phyloP scores from a whole-genome alignment of 1,139 yeast genomes.

The Debaryomycetaceae sp. region DNA sequence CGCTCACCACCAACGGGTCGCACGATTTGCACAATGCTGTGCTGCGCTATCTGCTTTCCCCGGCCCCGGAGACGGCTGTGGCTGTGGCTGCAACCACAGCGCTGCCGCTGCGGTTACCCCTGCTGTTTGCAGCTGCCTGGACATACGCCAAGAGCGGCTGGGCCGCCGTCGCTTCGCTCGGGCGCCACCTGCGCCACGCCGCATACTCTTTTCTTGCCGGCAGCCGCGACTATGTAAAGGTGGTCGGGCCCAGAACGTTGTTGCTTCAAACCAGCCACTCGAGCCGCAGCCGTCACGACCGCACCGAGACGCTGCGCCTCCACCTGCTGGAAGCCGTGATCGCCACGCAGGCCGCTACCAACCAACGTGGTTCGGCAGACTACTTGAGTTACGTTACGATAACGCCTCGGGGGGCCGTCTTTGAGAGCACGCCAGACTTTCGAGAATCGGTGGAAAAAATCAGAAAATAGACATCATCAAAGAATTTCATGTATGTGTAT shows the following conservation, averaged over 20 bases:
- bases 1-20: conserved; percentile 48
- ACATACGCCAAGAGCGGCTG: no score
- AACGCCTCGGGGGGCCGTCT: conserved; percentile 33
- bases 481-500: not conserved
- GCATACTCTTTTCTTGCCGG: conserved; percentile 4
- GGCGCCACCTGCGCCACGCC: not conserved
- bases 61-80: no score
- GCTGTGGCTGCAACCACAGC: no score
- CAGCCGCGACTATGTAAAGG: conserved; percentile 22
- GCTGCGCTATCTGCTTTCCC: conserved; percentile 20
- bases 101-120: no score
- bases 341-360: not conserved
- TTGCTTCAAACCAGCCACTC: conserved; percentile 40
- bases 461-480: not conserved
- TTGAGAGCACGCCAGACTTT: conserved; percentile 42
- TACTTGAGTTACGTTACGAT: conserved; percentile 45
- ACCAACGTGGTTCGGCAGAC: conserved; percentile 25
- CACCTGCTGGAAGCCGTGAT: conserved; percentile 2
- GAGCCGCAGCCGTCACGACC: conserved; percentile 1
- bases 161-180: not conserved
- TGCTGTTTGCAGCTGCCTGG: no score
- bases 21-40: conserved; percentile 39
- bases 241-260: conserved; percentile 54
- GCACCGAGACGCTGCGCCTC: conserved; percentile 1
- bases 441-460: conserved; percentile 30